Percentiles rank a stretch among this genome's conserved stretches.
These are phyloP conservation scores for Neonectria punicea DNA, from an alignment of 2,329 filamentous ascomycete genomes.

Conservation along the genomic window DNA sequence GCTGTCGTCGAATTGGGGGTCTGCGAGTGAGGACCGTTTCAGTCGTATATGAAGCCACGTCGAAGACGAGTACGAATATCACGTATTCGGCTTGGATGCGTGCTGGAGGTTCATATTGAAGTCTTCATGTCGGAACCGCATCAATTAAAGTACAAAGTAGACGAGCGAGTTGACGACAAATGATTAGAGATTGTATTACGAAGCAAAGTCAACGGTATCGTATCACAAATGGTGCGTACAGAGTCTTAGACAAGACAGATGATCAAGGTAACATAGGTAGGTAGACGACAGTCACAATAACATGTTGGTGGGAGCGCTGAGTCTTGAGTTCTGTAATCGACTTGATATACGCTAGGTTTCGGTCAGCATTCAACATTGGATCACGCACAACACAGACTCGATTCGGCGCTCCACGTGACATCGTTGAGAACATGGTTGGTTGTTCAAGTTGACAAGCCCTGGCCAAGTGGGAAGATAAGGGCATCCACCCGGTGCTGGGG, in stretches of 20 bases:
- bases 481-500: slow-evolving; percentile 25
- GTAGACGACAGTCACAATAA: not conserved
- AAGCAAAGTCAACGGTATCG: not conserved
- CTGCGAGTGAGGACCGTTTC: not conserved
- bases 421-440: slow-evolving; percentile 35
- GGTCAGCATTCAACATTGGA: too few relatives aligned
- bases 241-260: not conserved
- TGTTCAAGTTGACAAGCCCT: slow-evolving; percentile 27
- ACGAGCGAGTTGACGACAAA: not conserved
- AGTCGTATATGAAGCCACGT: not conserved
- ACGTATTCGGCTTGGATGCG: not conserved
- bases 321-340: not conserved
- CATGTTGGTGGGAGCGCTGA: not conserved
- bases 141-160: not conserved
- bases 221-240: not conserved
- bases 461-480: slow-evolving; percentile 23
- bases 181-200: not conserved
- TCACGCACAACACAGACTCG: not conserved
- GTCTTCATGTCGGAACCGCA: slow-evolving; percentile 7
- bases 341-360: not conserved
- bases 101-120: too few relatives aligned
- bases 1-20: not conserved
- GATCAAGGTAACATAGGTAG: not conserved
- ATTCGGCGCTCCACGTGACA: slow-evolving; percentile 22
- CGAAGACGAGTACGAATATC: not conserved